Evolutionary conservation across 2,329 filamentous ascomycete genomes (phyloP).

Genomic region (Xylariomycetidae sp.): DNA sequence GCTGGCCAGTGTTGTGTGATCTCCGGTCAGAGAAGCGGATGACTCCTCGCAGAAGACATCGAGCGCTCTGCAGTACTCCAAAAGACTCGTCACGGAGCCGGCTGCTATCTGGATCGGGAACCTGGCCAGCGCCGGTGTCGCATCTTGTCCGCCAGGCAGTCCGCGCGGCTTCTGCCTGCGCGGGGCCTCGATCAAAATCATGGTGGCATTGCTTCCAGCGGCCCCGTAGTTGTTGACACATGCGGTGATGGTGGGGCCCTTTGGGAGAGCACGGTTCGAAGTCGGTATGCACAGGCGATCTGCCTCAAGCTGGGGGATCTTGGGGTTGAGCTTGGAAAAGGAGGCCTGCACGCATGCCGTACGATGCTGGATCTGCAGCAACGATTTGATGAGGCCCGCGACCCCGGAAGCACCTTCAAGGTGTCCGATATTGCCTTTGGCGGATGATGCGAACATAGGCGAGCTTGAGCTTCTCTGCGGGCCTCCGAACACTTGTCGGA

Average conservation of each 20-base stretch:
- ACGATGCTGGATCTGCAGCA: conserved; percentile 2
- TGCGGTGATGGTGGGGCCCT: too few species aligned
- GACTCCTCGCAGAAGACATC: background rate
- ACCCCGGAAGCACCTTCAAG: conserved; percentile 6
- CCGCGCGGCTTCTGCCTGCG: background rate
- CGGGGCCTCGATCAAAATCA: background rate
- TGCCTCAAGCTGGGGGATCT: conserved; percentile 1
- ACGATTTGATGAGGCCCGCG: conserved; percentile 5
- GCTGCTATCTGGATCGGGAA: conserved; percentile 1
- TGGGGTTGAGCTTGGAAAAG: conserved; percentile 5
- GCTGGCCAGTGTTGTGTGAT: background rate
- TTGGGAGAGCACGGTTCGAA: too few species aligned
- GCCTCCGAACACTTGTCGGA: conserved; percentile 4
- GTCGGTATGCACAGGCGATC: background rate
- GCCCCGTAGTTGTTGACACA: background rate
- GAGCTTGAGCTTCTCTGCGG: conserved; percentile 2
- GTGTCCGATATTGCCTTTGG: conserved; percentile 7
- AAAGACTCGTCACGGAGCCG: background rate
- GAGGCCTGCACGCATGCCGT: conserved; percentile 4
- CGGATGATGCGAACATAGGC: conserved; percentile 5
- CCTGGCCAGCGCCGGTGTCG: background rate
- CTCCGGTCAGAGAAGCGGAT: background rate
- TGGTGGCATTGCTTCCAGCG: background rate
- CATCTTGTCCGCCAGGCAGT: background rate
- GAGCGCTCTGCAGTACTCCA: background rate